Evolutionary conservation across 2,329 filamentous ascomycete species (phyloP), one percentile per base, ranked within the genome.

Genomic region (Septoria linicola): DNA sequence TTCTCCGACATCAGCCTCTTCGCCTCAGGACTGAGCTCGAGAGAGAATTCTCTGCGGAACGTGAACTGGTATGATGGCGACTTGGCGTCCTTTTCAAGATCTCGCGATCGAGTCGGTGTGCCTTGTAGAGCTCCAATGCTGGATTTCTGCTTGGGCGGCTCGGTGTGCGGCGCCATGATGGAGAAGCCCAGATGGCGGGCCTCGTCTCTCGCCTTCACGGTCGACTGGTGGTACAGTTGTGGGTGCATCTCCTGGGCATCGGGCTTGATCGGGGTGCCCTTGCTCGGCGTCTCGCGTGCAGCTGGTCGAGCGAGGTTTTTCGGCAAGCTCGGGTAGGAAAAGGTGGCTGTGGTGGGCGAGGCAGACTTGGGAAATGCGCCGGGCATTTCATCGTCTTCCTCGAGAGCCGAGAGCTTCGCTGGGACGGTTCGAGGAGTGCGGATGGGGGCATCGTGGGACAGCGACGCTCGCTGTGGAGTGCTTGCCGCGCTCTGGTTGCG

Each of bases 241-340:
- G 92, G 92, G 67, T 96, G 91, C 91, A 96, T 96, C 68, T 96
- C 90, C 53, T 84, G 82, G 58, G 79, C 79, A 41, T 85, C 76
- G 19, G 89, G 87, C 72, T 87, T 86, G 60, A 86, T 74, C 4
- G 83, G 79, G 3, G 83, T 82, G 11, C 78, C 80, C 32, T 81
- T 81, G 34, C 76, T 78, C 4, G 89, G 89, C 1, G 87, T 77
- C 49, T 48, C 73, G 62, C 45, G 42, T 5, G 42, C 39, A 19
- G 44, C 19, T 1, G 27, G 23, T 20, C 17, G 46, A n/a, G 41
- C 25, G 16, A 49, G 61, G 37, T 48, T 66, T 56, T 32, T 53
- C 41, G 51, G 55, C 57, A 60, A 50, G 46, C 32, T 51, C 20
- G 59, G 49, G 23, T 54, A 47, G 16, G 48, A 42, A 23, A 49